Conservation (phyloP, 192 early-diverging fungal genomes). For the Backusella sp. region DNA sequence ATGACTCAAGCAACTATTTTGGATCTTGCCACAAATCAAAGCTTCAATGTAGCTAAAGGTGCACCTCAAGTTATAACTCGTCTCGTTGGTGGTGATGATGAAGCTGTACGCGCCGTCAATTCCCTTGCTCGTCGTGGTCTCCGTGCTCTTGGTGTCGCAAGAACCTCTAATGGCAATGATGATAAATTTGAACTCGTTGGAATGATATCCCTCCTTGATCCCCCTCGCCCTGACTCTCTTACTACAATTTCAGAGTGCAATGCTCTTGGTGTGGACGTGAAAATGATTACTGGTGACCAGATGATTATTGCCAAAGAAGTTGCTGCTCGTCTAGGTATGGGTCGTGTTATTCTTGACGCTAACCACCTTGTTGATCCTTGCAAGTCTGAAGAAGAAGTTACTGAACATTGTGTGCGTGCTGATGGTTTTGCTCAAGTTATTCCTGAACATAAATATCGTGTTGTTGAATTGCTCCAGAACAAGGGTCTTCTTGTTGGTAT, state of each 20-base stretch:
- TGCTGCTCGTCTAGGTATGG: conserved; percentile 88
- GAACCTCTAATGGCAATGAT: conserved; percentile 62
- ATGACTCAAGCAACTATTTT: conserved; percentile 87
- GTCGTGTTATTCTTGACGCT: conserved; percentile 88
- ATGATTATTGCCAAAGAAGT: conserved; percentile 93
- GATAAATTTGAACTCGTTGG: conserved; percentile 81
- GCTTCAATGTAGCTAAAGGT: conserved; percentile 82
- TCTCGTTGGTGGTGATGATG: conserved; percentile 68
- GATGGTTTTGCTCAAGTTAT: conserved; percentile 98
- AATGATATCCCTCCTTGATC: conserved; percentile 90
- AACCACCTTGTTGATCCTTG: conserved; percentile 77
- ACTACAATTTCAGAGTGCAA: conserved; percentile 84
- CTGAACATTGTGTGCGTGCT: conserved; percentile 78
- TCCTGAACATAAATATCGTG: conserved; percentile 97
- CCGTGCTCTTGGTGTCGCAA: conserved; percentile 92
- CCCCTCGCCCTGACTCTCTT: conserved; percentile 86
- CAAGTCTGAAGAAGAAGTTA: conserved; percentile 78
- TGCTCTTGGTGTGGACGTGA: conserved; percentile 86
- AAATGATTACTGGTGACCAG: conserved; percentile 98
- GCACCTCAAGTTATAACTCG: conserved; percentile 83
- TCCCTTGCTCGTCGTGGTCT: conserved; percentile 76
- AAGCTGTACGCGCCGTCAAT: conserved; percentile 72
- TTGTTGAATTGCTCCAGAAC: conserved; percentile 94
- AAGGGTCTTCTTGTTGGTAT: conserved; percentile 85
- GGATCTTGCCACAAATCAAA: conserved; percentile 72